Evolutionary conservation across 345 rosid species (phyloP).

Genomic region (Abelmoschus esculentus): DNA sequence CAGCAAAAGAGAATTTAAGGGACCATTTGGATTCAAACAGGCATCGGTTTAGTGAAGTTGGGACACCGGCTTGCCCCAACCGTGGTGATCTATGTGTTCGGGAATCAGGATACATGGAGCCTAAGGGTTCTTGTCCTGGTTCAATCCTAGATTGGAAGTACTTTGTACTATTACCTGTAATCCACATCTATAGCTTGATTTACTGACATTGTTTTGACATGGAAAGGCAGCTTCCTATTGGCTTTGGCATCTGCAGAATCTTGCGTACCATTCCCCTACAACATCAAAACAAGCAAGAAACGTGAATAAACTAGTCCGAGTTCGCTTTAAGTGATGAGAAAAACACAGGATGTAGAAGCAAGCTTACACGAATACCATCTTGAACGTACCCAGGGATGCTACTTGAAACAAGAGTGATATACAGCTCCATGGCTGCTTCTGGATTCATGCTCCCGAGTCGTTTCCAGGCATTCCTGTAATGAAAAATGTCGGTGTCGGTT

Average conservation of each 20-base stretch:
- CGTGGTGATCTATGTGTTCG: too few relatives aligned
- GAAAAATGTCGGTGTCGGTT: neutral
- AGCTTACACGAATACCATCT: conserved; percentile 21
- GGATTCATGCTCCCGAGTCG: conserved; percentile 37
- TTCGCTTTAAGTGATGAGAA: neutral
- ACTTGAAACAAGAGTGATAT: conserved; percentile 30
- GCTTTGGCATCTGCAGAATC: conserved; percentile 9
- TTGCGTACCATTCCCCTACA: conserved; percentile 14
- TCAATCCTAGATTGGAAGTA: neutral
- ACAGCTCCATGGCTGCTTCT: conserved; percentile 48
- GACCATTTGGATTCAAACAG: too few relatives aligned
- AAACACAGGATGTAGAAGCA: neutral
- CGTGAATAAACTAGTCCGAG: neutral
- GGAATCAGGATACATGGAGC: neutral
- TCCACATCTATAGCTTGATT: conserved; percentile 3
- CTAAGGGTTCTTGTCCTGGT: neutral
- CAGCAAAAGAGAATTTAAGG: neutral
- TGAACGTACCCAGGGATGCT: conserved; percentile 27
- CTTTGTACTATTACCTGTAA: conserved; percentile 20
- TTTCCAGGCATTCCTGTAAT: conserved; percentile 45
- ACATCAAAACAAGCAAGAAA: conserved; percentile 8
- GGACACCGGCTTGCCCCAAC: too few relatives aligned
- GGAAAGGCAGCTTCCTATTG: conserved; percentile 14
- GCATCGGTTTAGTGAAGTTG: too few relatives aligned
- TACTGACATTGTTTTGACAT: neutral